A percentile compares a stretch with the other conserved stretches of the same genome.
These are phyloP conservation scores for Maudiozyma turicensis DNA, from an alignment of 805 yeast species.

Conservation along the genomic window DNA sequence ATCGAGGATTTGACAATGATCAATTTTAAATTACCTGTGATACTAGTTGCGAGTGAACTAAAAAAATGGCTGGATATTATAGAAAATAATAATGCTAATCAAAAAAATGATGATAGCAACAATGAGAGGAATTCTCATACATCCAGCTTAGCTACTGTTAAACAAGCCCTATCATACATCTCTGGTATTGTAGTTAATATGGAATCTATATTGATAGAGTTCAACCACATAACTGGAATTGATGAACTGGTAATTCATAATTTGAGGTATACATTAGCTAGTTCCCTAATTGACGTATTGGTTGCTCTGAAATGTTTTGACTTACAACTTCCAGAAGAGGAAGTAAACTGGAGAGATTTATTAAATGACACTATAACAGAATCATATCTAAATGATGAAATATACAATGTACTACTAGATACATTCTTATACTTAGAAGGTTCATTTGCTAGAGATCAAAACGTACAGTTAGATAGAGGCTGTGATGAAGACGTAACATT, in stretches of 20 bases:
- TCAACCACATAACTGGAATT: slow-evolving; percentile 2
- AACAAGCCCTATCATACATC: slow-evolving; percentile 7
- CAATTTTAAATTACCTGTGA: slow-evolving; percentile 20
- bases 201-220: slow-evolving; percentile 4
- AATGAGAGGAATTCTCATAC: not conserved
- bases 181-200: slow-evolving; percentile 12
- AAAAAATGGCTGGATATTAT: slow-evolving; percentile 23
- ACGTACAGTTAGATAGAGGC: slow-evolving; percentile 15
- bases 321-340: slow-evolving; percentile 18
- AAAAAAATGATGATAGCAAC: no score
- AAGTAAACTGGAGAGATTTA: slow-evolving; percentile 13
- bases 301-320: slow-evolving; percentile 23
- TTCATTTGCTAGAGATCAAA: slow-evolving; percentile 13
- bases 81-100: slow-evolving; percentile 3
- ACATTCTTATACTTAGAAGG: slow-evolving; percentile 23
- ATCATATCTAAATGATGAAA: slow-evolving; percentile 7
- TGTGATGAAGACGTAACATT: slow-evolving; percentile 22
- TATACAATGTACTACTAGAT: slow-evolving; percentile 8
- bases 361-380: slow-evolving; percentile 11
- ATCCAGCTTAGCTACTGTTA: slow-evolving; percentile 1
- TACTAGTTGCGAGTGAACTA: slow-evolving; percentile 22
- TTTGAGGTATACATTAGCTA: slow-evolving; percentile 14
- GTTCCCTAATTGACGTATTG: slow-evolving; percentile 17
- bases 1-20: slow-evolving; percentile 9
- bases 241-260: slow-evolving; percentile 1